Evolutionary conservation across 2,329 filamentous ascomycete genomes (phyloP).

Genomic region (Aspergillus niger): DNA sequence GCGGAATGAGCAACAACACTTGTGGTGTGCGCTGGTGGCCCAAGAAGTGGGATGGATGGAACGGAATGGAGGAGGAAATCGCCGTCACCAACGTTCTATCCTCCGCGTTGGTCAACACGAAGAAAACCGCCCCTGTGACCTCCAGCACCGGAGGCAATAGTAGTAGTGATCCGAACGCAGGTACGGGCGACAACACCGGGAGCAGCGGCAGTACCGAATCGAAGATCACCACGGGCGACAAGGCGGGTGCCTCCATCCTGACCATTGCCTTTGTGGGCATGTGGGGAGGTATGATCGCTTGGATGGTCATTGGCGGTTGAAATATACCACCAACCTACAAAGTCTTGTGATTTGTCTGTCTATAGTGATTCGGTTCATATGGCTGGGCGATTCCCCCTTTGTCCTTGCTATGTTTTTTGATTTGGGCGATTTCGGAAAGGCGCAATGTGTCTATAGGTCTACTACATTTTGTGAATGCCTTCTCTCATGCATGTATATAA

Average conservation of each 20-base stretch:
- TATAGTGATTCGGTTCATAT: not conserved
- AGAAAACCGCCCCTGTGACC: slow-evolving; percentile 47
- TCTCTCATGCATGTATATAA: not conserved
- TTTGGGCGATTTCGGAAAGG: not conserved
- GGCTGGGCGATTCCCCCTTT: not conserved
- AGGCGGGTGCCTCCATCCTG: slow-evolving; percentile 42
- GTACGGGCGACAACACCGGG: slow-evolving; percentile 17
- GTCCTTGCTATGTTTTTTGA: not conserved
- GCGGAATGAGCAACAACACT: slow-evolving; percentile 56
- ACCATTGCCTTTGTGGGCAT: slow-evolving; percentile 33
- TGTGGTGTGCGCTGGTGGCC: slow-evolving; percentile 67
- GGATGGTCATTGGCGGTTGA: slow-evolving; percentile 30
- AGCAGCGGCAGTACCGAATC: slow-evolving; percentile 6
- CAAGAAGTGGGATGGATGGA: slow-evolving; percentile 56
- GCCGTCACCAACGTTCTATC: slow-evolving; percentile 65
- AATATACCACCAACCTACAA: not conserved
- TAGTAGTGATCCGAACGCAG: slow-evolving; percentile 40
- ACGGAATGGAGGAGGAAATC: slow-evolving; percentile 69
- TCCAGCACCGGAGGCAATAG: slow-evolving; percentile 58
- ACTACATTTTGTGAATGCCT: not conserved
- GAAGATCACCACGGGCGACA: slow-evolving; percentile 36
- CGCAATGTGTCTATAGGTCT: not conserved
- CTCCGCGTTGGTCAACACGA: slow-evolving; percentile 56
- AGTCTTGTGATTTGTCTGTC: not conserved
- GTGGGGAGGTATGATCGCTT: slow-evolving; percentile 33